phyloP scores from a whole-genome alignment of 2,329 filamentous ascomycete genomes.

The Tolypocladium album region DNA sequence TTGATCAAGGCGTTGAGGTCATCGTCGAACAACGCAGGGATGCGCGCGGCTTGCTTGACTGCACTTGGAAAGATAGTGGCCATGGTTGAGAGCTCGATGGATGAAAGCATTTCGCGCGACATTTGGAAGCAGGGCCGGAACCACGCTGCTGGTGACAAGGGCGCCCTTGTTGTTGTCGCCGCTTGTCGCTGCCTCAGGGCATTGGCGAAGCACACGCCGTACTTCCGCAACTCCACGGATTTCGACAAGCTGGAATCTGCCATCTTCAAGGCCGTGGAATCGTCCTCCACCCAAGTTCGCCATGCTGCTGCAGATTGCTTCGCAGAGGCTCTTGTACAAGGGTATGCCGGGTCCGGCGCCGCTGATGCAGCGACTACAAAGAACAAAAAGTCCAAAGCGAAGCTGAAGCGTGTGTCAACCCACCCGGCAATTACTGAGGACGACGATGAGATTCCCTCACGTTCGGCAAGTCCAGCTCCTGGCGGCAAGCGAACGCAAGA shows the following conservation, averaged over 20 bases:
- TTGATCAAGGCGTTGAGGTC: slow-evolving; percentile 72
- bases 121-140: slow-evolving; percentile 86
- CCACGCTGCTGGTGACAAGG: slow-evolving; percentile 70
- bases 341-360: slow-evolving; percentile 44
- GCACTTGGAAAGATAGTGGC: slow-evolving; percentile 65
- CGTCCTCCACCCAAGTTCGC: slow-evolving; percentile 60
- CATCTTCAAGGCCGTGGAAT: slow-evolving; percentile 82
- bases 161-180: slow-evolving; percentile 65
- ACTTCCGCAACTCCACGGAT: slow-evolving; percentile 80
- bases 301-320: slow-evolving; percentile 81
- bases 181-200: slow-evolving; percentile 72
- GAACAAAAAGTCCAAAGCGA: slow-evolving; percentile 59
- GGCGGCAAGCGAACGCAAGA: slow-evolving; percentile 58
- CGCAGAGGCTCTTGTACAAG: slow-evolving; percentile 72
- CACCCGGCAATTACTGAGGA: slow-evolving; percentile 53
- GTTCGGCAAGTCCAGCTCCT: slow-evolving; percentile 65
- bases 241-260: slow-evolving; percentile 80
- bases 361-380: slow-evolving; percentile 42
- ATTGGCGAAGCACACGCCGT: slow-evolving; percentile 60
- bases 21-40: slow-evolving; percentile 67
- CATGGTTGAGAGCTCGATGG: slow-evolving; percentile 67
- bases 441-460: slow-evolving; percentile 58
- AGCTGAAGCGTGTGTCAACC: slow-evolving; percentile 47
- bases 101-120: slow-evolving; percentile 78
- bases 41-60: slow-evolving; percentile 68